Evolutionary conservation across 2,329 filamentous ascomycete species (phyloP), one percentile per base, ranked within the genome.

Genomic region (Dactylellina haptotyla): DNA sequence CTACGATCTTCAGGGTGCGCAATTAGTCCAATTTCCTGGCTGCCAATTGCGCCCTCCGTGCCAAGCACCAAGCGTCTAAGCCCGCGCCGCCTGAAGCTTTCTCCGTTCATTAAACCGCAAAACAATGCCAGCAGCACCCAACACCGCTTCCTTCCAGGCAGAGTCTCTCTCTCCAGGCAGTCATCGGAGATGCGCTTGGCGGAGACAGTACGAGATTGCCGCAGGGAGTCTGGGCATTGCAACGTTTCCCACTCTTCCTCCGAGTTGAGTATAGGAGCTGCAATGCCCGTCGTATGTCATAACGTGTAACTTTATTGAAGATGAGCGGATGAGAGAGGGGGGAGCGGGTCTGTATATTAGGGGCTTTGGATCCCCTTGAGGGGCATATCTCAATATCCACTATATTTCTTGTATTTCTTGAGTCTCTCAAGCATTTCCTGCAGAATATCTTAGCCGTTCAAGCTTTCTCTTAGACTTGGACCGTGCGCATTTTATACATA

Each of bases 11-110:
- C 43, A 46, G 43, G 9, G 16, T 25, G n/a, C 18, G 8, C n/a
- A 46, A 20, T 46, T 46, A 20, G 8, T 46, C 1, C 14, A 4
- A 28, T 30, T 9, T 8, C 32, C 51, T 14, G 5, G 30, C 8
- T 28, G 75, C 58, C 45, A 58, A 56, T 45, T 23, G 41, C 41
- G 62, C 61, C 53, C 75, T 79, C 30, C 72, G 73, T 34, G 77
- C 74, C 34, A 73, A 54, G 30, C 16, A 25, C 48, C 59, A 64
- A 64, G 59, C 39, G 9, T 34, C 18, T 50, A 50, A 50, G 45
- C 45, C 45, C 5, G 4, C 9, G 5, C n/a, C n/a, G 32, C 32
- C 14, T 34, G 32, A 34, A 34, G 32, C 32, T 14, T 34, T 34
- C 14, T 34, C 32, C 4, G 12, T 43, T 45, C 48, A 45, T 54